Evolutionary conservation across 2,329 filamentous ascomycete species (phyloP), one percentile per base, ranked within the genome.

Genomic region (Penicillium sp.): DNA sequence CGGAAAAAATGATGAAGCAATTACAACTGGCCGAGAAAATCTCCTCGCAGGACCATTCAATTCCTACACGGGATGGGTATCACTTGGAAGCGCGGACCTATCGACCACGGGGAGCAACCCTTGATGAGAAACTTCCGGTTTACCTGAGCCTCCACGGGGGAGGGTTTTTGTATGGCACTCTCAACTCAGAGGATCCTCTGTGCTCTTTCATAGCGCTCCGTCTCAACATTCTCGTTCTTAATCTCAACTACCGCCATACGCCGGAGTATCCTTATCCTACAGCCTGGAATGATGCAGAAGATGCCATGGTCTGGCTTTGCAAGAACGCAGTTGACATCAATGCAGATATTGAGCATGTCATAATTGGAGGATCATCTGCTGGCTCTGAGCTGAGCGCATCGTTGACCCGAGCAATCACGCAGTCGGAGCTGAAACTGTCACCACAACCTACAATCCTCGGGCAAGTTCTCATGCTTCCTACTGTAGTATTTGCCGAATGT

Each of bases 181-280:
- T 85, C 2, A 61, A 66, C 1, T 77, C 77, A 0, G 83, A 86
- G 59, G 82, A 85, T 54, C 76, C 77, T 0, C 72, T 70, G 1
- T 85, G 82, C 60, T 67, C 77, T 0, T 71, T 74, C 0, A 75
- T 83, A 9, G 78, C 81, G 0, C 64, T 76, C 12, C 55, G 60
- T 0, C 61, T 67, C 3, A 48, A 58, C 1, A 71, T 78, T 2
- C 67, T 79, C 0, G 81, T 84, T 0, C 62, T 84, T 1, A 81
- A 83, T 43, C 70, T 84, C 12, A 82, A 83, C 60, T 85, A 85
- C 64, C 78, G 83, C 0, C 82, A 85, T 62, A 82, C 82, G 0
- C 83, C 83, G 0, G 78, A 84, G 52, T 68, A 76, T 59, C 62
- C 58, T 0, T 85, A 80, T 56, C 83, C 83, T 0, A 79, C 74